Percentiles rank a stretch among this genome's conserved stretches.
phyloP scores from a whole-genome alignment of 805 yeast genomes.

The Ogataea thermomethanolica region DNA sequence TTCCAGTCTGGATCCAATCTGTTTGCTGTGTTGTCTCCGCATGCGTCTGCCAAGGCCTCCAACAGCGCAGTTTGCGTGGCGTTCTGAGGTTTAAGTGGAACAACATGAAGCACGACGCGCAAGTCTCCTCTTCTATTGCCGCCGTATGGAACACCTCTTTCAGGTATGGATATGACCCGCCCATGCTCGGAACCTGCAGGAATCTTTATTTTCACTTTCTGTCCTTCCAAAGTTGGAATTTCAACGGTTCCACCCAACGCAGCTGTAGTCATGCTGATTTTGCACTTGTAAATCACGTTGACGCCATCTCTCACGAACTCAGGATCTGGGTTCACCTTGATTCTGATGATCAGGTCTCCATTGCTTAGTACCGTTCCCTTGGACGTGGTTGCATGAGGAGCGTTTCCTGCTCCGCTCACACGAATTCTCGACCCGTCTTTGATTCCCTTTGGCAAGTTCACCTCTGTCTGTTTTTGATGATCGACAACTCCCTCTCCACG shows the following conservation, averaged over 20 bases:
- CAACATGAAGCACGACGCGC: conserved; percentile 69
- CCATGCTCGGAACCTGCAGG: conserved; percentile 84
- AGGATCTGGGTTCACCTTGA: conserved; percentile 73
- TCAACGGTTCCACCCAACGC: conserved; percentile 89
- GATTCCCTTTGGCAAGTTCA: conserved; percentile 87
- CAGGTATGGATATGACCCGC: conserved; percentile 69
- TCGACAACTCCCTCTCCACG: conserved; percentile 86
- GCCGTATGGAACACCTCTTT: conserved; percentile 78
- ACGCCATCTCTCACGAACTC: conserved; percentile 63
- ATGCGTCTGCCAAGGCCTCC: conserved; percentile 92
- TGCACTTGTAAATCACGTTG: conserved; percentile 61
- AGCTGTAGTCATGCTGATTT: conserved; percentile 91
- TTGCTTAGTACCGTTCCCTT: conserved; percentile 63
- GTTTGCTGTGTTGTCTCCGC: conserved; percentile 75
- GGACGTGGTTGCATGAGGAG: conserved; percentile 75
- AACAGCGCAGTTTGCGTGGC: conserved; percentile 84
- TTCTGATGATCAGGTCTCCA: conserved; percentile 86
- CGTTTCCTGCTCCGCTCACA: conserved; percentile 85
- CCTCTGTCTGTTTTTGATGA: conserved; percentile 62
- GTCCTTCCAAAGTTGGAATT: conserved; percentile 84
- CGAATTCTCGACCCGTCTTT: conserved; percentile 82
- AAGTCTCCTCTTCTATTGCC: conserved; percentile 67
- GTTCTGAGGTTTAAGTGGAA: conserved; percentile 68
- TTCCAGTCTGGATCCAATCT: conserved; percentile 54
- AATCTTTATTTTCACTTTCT: conserved; percentile 69